Evolutionary conservation across 805 yeast species (phyloP), one percentile per base, ranked within the genome.

Genomic region (Blastobotrys chiropterorum): DNA sequence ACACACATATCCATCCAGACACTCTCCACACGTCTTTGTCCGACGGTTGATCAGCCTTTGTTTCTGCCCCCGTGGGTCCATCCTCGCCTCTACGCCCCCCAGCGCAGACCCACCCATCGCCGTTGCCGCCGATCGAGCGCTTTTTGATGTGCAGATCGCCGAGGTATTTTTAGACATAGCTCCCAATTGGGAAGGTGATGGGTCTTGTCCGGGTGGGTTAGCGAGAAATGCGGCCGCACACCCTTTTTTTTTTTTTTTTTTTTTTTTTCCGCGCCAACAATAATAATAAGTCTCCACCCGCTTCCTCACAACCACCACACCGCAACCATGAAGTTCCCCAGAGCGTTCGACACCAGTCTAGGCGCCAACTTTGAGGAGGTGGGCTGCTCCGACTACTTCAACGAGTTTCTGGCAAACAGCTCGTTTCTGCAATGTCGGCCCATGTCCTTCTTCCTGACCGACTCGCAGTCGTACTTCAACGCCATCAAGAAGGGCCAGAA

Each of bases 271-370:
- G n/a, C n/a, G n/a, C n/a, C n/a, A n/a, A n/a, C n/a, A n/a, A n/a
- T n/a, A n/a, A n/a, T n/a, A n/a, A n/a, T n/a, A n/a, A 15, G 7
- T 39, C n/a, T 6, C 15, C 16, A 14, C n/a, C 42, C 42, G 8
- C 42, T 8, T 8, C n/a, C n/a, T 41, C 14, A n/a, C 44, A 17
- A 17, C 14, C 22, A 13, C n/a, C n/a, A 21, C 5, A 17, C 44
- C 13, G 16, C 20, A 4, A 26, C 11, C 7, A 21, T 13, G 19
- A 20, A n/a, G 34, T 55, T 41, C 50, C 62, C 63, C n/a, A 14
- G 54, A 21, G 62, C 66, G 22, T 65, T 65, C 51, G 69, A 65
- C 53, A 54, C 67, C 34, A 54, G 65, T 13, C 57, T 65, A 26
- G 67, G 68, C 39, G 48, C 44, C 16, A 57, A 58, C 49, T 63